phyloP scores from a whole-genome alignment of 129 eudicot species.

The Chrysanthemum lavandulifolium region DNA sequence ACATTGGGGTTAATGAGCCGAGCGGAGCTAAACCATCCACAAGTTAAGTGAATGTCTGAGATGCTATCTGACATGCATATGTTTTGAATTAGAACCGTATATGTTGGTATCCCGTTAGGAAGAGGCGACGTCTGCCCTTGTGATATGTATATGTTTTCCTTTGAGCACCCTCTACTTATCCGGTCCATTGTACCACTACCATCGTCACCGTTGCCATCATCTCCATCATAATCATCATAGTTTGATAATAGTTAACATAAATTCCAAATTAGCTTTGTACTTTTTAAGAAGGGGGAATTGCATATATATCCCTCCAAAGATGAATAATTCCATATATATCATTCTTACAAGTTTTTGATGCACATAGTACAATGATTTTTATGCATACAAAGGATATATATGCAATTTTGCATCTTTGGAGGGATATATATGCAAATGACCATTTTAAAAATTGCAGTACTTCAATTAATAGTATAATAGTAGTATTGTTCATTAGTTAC shows the following conservation, averaged over 20 bases:
- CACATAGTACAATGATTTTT: too few species aligned
- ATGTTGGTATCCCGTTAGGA: constrained; percentile 69
- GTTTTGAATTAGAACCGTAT: constrained; percentile 53
- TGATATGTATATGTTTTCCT: constrained; percentile 41
- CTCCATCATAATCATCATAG: not conserved
- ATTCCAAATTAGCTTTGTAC: not conserved
- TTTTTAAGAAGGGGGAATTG: too few species aligned
- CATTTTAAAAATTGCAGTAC: too few species aligned
- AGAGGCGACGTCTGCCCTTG: constrained; percentile 58
- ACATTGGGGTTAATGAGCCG: constrained; percentile 49
- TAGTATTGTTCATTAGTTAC: not conserved
- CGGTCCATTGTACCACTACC: constrained; percentile 22
- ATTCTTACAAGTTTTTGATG: too few species aligned
- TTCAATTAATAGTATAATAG: not conserved
- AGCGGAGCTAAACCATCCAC: constrained; percentile 86
- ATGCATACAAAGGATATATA: too few species aligned
- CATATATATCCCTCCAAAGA: too few species aligned
- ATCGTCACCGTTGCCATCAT: not conserved
- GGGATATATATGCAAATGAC: too few species aligned
- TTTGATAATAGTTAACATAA: not conserved
- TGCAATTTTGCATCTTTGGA: too few species aligned
- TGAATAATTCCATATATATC: too few species aligned
- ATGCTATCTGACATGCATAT: constrained; percentile 48
- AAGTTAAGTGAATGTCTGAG: constrained; percentile 57
- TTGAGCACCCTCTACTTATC: constrained; percentile 35